Base-by-base conservation (phyloP, 164 flowering plant genomes). In the Piper longum region DNA sequence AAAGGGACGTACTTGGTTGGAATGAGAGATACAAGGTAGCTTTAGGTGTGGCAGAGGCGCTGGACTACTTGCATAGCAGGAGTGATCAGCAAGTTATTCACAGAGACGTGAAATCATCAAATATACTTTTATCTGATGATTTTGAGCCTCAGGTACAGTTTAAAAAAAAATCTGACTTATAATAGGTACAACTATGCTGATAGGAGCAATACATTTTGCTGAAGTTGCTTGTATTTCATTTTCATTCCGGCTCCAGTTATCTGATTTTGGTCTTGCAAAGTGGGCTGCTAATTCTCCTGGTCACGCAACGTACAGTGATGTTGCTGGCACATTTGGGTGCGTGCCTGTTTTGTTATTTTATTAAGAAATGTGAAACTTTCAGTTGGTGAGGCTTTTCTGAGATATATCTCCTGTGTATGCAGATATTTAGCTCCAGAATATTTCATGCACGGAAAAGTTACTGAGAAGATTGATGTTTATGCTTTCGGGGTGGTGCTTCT, bases 361-460 rank as follows among this genome's bases (percentile, higher is more conserved):
- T 3, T 58, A 11, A 58, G 19, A 19, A 36, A 58, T 63, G 16
- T 56, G 8, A 43, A 64, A 43, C 16, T 9, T n/a, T 17, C 12
- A 40, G 13, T 62, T 5, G 16, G 4, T 11, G 17, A 17, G 19
- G 56, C 19, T 12, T 55, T 74, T 58, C 62, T 61, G 43, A 67
- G n/a, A 14, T 7, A 39, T 57, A 39, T 57, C 12, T 5, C 48
- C 48, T 5, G 36, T 4, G 4, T 9, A 4, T 57, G 77, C 83
- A 92, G 98, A 57, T 93, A 93, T 72, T 74, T 93, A 84, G 99
- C 99, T 72, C 99, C 99, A 14, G 99, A 93, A 55, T 88, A 93
- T 75, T 88, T 93, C 77, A 88, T 90, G 99, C 80, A 85, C 72
- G 99, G 96, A 17, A 85, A 85, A 77, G 81, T 88, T 43, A 84